Conservation (phyloP, 2,329 filamentous ascomycete genomes). For the Hymenoscyphus fructigenus region DNA sequence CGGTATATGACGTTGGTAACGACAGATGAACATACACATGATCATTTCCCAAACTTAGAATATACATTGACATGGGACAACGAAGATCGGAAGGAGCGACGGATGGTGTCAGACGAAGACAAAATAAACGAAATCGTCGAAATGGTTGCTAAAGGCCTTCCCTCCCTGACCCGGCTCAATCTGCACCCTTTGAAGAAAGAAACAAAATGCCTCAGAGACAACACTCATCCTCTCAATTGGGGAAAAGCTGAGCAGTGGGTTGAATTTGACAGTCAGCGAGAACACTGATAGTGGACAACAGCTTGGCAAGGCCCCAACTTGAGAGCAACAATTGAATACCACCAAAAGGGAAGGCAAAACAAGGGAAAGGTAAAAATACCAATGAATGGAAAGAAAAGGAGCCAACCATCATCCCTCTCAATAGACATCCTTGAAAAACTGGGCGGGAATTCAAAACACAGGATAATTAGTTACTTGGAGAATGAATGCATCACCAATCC, state of each 20-base stretch:
- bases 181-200: not conserved
- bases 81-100: not conserved
- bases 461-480: too few relatives aligned
- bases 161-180: not conserved
- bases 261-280: not conserved
- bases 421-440: too few relatives aligned
- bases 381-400: not conserved
- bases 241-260: not conserved
- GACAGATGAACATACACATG: not conserved
- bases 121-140: not conserved
- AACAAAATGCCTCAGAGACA: not conserved
- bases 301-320: not conserved
- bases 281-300: not conserved
- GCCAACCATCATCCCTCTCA: too few relatives aligned
- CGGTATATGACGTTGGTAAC: not conserved
- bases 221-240: not conserved
- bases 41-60: not conserved
- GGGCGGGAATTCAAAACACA: too few relatives aligned
- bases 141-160: not conserved
- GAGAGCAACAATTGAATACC: not conserved
- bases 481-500: too few relatives aligned
- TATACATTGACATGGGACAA: not conserved
- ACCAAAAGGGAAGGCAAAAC: not conserved
- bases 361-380: not conserved
- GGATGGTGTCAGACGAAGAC: not conserved